These are phyloP conservation scores for Raphanus hybrid DNA, from an alignment of 441 rosid genomes.

Conservation along the genomic window DNA sequence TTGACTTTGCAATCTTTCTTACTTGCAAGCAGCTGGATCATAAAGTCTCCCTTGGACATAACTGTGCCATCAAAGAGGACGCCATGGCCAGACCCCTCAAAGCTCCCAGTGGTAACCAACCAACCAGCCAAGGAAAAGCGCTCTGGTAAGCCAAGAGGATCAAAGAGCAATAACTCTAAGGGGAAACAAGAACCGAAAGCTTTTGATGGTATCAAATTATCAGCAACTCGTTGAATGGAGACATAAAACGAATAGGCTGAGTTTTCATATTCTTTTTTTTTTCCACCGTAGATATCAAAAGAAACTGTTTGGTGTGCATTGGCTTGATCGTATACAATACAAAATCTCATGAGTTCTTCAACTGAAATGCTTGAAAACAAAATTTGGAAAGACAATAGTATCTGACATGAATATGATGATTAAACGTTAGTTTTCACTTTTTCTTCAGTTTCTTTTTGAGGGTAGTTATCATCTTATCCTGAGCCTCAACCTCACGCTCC, in stretches of 20 bases:
- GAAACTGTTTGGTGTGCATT: neutral
- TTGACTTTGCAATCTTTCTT: neutral
- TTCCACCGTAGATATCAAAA: slow-evolving; percentile 22
- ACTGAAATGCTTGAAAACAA: slow-evolving; percentile 24
- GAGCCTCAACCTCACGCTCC: slow-evolving; percentile 48
- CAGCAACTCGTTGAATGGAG: slow-evolving; percentile 21
- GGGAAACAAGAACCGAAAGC: slow-evolving; percentile 21
- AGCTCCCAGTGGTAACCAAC: too few species aligned
- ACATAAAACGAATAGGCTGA: neutral
- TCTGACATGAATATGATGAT: neutral
- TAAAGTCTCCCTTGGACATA: slow-evolving; percentile 85
- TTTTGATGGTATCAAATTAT: slow-evolving; percentile 5
- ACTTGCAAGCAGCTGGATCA: slow-evolving; percentile 66
- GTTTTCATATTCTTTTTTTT: slow-evolving; percentile 29
- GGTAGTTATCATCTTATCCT: slow-evolving; percentile 55
- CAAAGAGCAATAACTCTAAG: slow-evolving; percentile 51
- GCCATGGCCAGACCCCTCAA: slow-evolving; percentile 88
- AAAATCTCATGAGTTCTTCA: slow-evolving; percentile 23
- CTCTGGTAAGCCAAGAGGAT: slow-evolving; percentile 59
- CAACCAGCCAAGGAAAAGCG: slow-evolving; percentile 42
- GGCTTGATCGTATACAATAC: slow-evolving; percentile 10
- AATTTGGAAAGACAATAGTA: slow-evolving; percentile 25
- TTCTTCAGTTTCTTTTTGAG: slow-evolving; percentile 45
- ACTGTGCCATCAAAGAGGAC: slow-evolving; percentile 81
- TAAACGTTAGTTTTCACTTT: neutral